Percentiles rank a stretch among this genome's conserved stretches.
Conservation (phyloP, 345 rosid genomes). For the Populus ilicifolia region DNA sequence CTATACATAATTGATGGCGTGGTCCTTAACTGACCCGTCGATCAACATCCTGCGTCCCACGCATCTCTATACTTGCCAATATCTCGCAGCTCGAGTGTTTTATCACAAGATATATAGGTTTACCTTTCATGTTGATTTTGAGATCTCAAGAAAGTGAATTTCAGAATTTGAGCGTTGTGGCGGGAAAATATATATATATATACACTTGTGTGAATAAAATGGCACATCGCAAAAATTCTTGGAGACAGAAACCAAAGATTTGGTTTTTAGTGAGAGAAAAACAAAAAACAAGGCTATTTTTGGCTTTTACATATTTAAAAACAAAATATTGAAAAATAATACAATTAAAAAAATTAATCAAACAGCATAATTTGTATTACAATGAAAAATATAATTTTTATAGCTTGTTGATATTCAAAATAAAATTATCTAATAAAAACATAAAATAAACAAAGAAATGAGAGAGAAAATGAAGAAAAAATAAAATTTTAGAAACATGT, state of each 20-base stretch:
- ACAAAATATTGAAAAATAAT: no score
- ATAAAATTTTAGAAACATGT: no score
- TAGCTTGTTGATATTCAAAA: no score
- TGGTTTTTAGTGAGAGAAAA: constrained; percentile 37
- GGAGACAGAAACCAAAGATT: constrained; percentile 50
- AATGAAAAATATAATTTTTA: no score
- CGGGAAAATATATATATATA: not conserved
- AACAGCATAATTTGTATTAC: rapidly evolving
- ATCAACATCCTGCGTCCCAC: constrained; percentile 15
- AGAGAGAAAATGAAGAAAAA: no score
- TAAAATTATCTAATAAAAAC: no score
- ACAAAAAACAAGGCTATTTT: no score
- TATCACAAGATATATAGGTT: not conserved
- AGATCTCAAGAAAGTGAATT: constrained; percentile 54
- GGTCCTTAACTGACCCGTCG: constrained; percentile 29
- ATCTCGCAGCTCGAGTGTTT: constrained; percentile 8
- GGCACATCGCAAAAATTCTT: constrained; percentile 37
- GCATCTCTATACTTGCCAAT: constrained; percentile 14
- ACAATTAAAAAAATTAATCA: no score
- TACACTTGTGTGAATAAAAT: not conserved
- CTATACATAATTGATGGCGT: constrained; percentile 26
- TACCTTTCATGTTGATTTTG: constrained; percentile 16
- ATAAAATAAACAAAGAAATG: no score
- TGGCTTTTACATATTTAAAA: no score
- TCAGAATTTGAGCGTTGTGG: constrained; percentile 38